Evolutionary conservation across 2,329 filamentous ascomycete species (phyloP).

Genomic region (Calonectria montana): DNA sequence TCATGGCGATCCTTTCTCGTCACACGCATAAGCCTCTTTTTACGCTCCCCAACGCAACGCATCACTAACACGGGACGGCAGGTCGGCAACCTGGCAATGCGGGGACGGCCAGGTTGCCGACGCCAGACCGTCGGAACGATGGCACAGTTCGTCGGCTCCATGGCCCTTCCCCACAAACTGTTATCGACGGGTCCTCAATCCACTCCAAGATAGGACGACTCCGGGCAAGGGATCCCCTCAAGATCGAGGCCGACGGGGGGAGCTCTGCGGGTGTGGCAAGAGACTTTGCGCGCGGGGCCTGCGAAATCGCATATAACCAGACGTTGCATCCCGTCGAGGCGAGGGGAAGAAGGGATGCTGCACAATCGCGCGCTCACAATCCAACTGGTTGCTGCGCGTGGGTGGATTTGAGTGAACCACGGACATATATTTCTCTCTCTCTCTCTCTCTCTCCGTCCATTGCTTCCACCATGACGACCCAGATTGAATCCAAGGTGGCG

Average conservation of each 20-base stretch:
- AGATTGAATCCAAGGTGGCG: constrained; percentile 15
- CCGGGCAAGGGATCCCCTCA: background rate
- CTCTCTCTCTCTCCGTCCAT: too few relatives aligned
- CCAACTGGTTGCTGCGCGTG: background rate
- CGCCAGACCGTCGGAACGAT: constrained; percentile 21
- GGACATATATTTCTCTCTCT: background rate
- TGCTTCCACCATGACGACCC: background rate
- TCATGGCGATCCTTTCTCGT: background rate
- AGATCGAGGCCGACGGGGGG: background rate
- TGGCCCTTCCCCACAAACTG: constrained; percentile 23
- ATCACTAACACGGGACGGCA: constrained; percentile 6
- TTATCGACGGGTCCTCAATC: constrained; percentile 15
- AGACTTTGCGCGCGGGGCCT: background rate
- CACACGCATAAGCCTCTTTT: background rate
- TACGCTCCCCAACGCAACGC: background rate
- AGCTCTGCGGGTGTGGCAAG: background rate
- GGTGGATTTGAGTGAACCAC: background rate
- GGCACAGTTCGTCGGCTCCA: constrained; percentile 14
- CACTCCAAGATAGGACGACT: background rate
- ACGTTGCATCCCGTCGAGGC: constrained; percentile 9
- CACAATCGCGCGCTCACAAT: background rate
- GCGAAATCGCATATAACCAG: constrained; percentile 19
- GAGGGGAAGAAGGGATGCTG: background rate
- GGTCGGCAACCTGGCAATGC: constrained; percentile 16
- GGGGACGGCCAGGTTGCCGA: constrained; percentile 21